These are phyloP conservation scores for Wakefieldia striispora DNA, from an alignment of 768 basidiomycete species.

Conservation along the genomic window DNA sequence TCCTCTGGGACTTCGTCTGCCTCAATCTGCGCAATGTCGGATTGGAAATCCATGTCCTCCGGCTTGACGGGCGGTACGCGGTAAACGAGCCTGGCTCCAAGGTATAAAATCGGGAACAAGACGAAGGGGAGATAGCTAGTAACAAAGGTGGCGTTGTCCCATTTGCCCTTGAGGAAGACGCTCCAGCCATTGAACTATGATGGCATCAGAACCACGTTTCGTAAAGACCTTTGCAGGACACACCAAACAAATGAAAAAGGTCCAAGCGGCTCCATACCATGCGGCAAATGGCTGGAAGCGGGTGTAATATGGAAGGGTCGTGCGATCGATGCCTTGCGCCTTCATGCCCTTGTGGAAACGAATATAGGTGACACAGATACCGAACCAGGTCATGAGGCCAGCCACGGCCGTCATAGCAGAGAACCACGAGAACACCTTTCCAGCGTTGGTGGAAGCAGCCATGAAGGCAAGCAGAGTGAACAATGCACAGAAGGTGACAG, in stretches of 20 bases:
- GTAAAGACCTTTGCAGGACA: slow-evolving; percentile 24
- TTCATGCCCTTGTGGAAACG: slow-evolving; percentile 86
- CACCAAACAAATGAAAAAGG: slow-evolving; percentile 60
- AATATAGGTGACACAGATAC: slow-evolving; percentile 71
- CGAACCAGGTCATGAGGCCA: slow-evolving; percentile 80
- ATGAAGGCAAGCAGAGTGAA: slow-evolving; percentile 82
- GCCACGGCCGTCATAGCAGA: slow-evolving; percentile 68
- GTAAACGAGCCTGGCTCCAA: slow-evolving; percentile 50
- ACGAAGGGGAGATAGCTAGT: slow-evolving; percentile 75
- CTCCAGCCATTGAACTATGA: slow-evolving; percentile 46
- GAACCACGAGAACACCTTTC: slow-evolving; percentile 79
- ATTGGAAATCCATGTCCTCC: slow-evolving; percentile 83
- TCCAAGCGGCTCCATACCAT: slow-evolving; percentile 41
- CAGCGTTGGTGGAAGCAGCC: slow-evolving; percentile 64
- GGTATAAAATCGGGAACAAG: slow-evolving; percentile 77
- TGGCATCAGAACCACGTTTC: slow-evolving; percentile 29
- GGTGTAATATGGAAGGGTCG: slow-evolving; percentile 66
- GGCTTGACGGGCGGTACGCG: slow-evolving; percentile 28
- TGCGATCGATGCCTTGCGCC: slow-evolving; percentile 74
- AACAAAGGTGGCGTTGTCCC: slow-evolving; percentile 67
- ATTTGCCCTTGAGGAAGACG: slow-evolving; percentile 52
- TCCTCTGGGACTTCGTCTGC: slow-evolving; percentile 70
- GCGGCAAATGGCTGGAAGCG: slow-evolving; percentile 72
- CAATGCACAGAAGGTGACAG: slow-evolving; percentile 63
- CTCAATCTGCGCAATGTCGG: slow-evolving; percentile 66